These are phyloP conservation scores for Marchantia polymorpha DNA, from an alignment of 225 moss, liverwort and hornwort genomes.

Conservation along the genomic window DNA sequence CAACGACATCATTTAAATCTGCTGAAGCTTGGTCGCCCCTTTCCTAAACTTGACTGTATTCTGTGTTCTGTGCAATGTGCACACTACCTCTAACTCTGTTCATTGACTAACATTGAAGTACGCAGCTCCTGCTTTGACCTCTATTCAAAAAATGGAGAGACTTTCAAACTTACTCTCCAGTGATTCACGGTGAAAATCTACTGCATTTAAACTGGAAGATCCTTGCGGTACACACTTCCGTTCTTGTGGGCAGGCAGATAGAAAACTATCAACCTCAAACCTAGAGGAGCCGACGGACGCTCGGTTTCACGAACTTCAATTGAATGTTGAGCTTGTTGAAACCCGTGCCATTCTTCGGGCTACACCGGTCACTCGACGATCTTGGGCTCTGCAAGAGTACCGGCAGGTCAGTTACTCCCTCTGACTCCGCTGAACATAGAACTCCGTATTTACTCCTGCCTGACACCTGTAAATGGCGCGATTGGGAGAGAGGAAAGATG, in stretches of 20 bases:
- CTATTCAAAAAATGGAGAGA: conserved; percentile 8
- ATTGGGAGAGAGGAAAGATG: not conserved
- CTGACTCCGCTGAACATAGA: not conserved
- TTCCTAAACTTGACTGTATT: not conserved
- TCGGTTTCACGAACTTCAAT: not conserved
- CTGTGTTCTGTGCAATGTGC: conserved; percentile 16
- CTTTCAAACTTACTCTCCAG: not conserved
- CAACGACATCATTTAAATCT: not conserved
- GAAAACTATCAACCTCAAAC: not conserved
- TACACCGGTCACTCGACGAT: not conserved
- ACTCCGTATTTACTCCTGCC: not conserved
- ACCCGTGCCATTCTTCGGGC: not conserved
- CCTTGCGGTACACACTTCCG: not conserved
- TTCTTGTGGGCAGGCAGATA: not conserved
- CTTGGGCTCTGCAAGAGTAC: conserved; percentile 2
- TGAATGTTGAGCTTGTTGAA: not conserved
- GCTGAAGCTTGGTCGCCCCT: not conserved
- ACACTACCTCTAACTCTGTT: not conserved
- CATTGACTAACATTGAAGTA: not conserved
- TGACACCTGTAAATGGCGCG: not conserved
- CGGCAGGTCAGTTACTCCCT: not conserved
- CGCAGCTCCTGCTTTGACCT: conserved; percentile 2
- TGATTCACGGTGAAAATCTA: not conserved
- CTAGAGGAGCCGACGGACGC: not conserved
- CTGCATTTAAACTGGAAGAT: not conserved